These are phyloP conservation scores for Clausena lansium DNA, from an alignment of 345 rosid genomes.

Conservation along the genomic window DNA sequence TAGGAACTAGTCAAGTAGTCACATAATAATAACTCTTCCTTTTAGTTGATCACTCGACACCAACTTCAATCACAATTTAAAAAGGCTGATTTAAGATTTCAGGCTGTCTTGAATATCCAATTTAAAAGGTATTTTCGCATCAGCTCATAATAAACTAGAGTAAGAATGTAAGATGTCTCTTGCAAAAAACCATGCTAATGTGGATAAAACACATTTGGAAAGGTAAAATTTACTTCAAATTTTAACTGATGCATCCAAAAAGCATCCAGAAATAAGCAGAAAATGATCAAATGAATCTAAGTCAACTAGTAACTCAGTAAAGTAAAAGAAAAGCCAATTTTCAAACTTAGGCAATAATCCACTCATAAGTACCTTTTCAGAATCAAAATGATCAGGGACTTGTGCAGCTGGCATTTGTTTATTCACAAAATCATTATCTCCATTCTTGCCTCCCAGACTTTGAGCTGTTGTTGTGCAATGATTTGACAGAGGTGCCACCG, in stretches of 20 bases:
- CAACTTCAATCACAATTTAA: neutral
- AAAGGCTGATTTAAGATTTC: neutral
- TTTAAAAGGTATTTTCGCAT: neutral
- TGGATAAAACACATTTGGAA: no score
- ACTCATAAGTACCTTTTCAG: slow-evolving; percentile 46
- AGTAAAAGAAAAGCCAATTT: neutral
- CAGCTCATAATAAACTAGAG: neutral
- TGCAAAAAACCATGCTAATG: neutral
- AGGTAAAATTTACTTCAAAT: no score
- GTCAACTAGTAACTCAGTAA: neutral
- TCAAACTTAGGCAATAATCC: slow-evolving; percentile 2
- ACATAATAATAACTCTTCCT: neutral
- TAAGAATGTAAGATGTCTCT: neutral
- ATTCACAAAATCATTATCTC: slow-evolving; percentile 22
- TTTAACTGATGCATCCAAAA: no score
- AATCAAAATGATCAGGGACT: slow-evolving; percentile 17
- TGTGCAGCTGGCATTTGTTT: slow-evolving; percentile 40
- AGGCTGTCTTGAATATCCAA: neutral
- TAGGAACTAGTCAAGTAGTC: neutral
- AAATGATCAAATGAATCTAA: no score
- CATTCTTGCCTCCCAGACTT: slow-evolving; percentile 23
- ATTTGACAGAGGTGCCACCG: slow-evolving; percentile 41
- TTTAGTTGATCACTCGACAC: neutral
- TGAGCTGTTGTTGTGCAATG: slow-evolving; percentile 32
- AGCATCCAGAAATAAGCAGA: no score